These are phyloP conservation scores for Phtheirospermum japonicum DNA, from an alignment of 257 asterid genomes.

Conservation along the genomic window DNA sequence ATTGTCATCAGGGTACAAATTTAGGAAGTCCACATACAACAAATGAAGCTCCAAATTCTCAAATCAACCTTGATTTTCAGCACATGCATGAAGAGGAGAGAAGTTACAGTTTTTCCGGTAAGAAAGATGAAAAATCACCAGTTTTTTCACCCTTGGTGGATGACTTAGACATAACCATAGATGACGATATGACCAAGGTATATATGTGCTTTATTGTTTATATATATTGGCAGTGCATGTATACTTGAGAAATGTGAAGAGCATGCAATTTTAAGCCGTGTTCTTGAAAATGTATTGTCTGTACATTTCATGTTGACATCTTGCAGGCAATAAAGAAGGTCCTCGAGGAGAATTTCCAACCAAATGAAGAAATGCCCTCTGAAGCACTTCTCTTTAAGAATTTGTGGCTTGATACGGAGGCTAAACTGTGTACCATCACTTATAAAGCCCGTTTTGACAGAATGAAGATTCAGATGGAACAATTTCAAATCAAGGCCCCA, in stretches of 20 bases:
- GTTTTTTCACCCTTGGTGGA: constrained; percentile 33
- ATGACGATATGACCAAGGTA: constrained; percentile 63
- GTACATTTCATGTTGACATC: constrained; percentile 19
- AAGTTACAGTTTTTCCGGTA: constrained; percentile 26
- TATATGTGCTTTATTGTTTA: constrained; percentile 17
- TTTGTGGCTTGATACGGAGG: constrained; percentile 97
- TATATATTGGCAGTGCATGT: not conserved
- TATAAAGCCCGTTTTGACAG: constrained; percentile 75
- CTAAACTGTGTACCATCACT: constrained; percentile 71
- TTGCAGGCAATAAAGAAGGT: constrained; percentile 75
- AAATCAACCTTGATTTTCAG: constrained; percentile 30
- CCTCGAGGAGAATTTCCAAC: constrained; percentile 67
- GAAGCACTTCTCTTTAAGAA: constrained; percentile 69
- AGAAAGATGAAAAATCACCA: constrained; percentile 42
- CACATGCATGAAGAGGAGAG: constrained; percentile 29
- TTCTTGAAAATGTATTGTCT: constrained; percentile 6
- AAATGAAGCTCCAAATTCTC: constrained; percentile 29
- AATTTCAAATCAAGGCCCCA: constrained; percentile 36
- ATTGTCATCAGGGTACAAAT: constrained; percentile 40
- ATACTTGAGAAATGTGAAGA: not conserved
- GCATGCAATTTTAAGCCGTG: not conserved
- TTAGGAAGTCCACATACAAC: constrained; percentile 32
- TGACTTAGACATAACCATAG: constrained; percentile 41
- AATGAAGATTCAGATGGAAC: constrained; percentile 67
- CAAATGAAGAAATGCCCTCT: constrained; percentile 52